phyloP scores from a whole-genome alignment of 2,329 filamentous ascomycete genomes.

The Ophiobolus disseminans region DNA sequence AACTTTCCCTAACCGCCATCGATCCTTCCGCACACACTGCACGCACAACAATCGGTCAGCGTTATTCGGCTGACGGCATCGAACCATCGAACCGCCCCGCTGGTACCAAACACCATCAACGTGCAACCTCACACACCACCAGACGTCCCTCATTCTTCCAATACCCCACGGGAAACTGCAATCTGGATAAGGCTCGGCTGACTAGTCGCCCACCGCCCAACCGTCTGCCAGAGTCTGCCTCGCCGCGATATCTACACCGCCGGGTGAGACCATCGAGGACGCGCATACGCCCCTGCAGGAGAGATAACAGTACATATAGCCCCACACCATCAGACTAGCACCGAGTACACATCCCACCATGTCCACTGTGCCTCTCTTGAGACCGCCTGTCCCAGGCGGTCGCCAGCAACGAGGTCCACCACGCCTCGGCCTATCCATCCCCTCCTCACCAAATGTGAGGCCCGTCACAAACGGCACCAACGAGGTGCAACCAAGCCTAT shows the following conservation, averaged over 20 bases:
- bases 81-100: constrained; percentile 34
- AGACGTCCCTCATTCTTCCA: constrained; percentile 22
- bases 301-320: constrained; percentile 33
- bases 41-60: constrained; percentile 31
- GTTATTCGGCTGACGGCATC: constrained; percentile 40
- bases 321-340: constrained; percentile 28
- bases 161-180: constrained; percentile 10
- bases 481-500: constrained; percentile 40
- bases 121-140: constrained; percentile 28
- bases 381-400: constrained; percentile 78
- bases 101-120: constrained; percentile 35
- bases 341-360: constrained; percentile 58
- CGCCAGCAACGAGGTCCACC: constrained; percentile 67
- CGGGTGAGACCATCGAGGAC: background rate
- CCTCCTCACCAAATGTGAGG: constrained; percentile 82
- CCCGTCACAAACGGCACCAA: constrained; percentile 71
- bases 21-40: constrained; percentile 3
- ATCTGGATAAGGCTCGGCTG: too few species aligned
- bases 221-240: background rate
- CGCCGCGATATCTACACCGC: background rate
- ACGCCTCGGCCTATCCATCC: constrained; percentile 86
- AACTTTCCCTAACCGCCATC: background rate
- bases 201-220: constrained; percentile 14
- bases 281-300: background rate
- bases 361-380: constrained; percentile 80